Percentiles rank a stretch among this genome's conserved stretches.
phyloP scores from a whole-genome alignment of 2,329 filamentous ascomycete genomes.

The Colletotrichum shisoi region DNA sequence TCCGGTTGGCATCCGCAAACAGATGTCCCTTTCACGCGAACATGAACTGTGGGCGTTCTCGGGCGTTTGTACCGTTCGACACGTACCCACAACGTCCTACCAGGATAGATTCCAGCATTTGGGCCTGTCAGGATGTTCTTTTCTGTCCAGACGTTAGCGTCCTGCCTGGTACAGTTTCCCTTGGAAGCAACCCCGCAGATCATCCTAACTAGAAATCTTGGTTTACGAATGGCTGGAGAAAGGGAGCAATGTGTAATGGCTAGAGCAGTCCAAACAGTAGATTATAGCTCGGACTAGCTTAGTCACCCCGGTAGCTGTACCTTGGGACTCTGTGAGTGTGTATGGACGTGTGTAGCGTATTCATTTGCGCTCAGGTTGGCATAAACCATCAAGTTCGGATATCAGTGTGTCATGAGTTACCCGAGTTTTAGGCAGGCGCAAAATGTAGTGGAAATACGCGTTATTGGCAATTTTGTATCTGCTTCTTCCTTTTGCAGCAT shows the following conservation, averaged over 20 bases:
- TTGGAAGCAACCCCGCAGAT: background rate
- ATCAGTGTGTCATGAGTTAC: too few species aligned
- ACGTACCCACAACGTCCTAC: background rate
- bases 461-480: accelerated
- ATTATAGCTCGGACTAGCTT: too few species aligned
- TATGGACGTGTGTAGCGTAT: too few species aligned
- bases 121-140: accelerated
- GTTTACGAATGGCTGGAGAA: background rate
- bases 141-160: background rate
- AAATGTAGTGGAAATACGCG: too few species aligned
- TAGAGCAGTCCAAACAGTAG: background rate
- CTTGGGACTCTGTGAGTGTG: too few species aligned
- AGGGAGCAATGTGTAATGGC: too few species aligned
- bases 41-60: background rate
- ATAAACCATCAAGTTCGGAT: too few species aligned
- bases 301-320: too few species aligned
- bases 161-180: background rate
- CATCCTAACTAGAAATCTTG: background rate
- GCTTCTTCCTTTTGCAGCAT: too few species aligned
- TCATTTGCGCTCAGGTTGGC: too few species aligned
- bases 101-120: background rate
- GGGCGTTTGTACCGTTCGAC: conserved; percentile 1
- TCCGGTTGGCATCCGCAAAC: background rate
- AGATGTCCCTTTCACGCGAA: background rate
- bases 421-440: too few species aligned